Evolutionary conservation across 805 yeast species (phyloP), one percentile per base, ranked within the genome.

Genomic region (Metschnikowia continentalis): DNA sequence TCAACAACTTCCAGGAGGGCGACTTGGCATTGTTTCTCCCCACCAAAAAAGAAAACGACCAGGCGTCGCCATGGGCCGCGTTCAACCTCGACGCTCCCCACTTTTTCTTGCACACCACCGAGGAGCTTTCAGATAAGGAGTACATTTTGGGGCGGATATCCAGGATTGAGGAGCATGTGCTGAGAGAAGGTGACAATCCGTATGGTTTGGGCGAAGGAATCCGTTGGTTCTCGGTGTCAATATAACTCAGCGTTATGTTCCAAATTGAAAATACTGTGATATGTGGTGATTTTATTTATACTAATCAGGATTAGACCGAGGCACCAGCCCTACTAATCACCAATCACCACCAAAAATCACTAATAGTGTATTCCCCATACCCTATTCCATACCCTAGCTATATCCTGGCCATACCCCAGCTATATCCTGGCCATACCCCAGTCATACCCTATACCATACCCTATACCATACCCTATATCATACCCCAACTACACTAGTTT

Each of bases 81-180:
- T 92, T 92, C 71, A 91, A 94, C 57, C 77, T 88, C 50, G 96
- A 92, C 1, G 85, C 89, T 0, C 94, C 95, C 0, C 90, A 91
- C 64, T 90, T 82, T 64, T 85, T 90, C 61, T 70, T 92, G 55
- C 80, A 81, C 47, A 72, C 74, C 43, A 59, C 53, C 35, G 50
- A 47, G 15, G 38, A 45, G 3, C 35, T 49, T 13, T 35, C 55
- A 11, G 42, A 47, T 32, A 80, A 84, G 48, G 97, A 91, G 57
- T 92, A 96, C 92, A 76, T 91, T 61, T 84, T 92, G 33, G 96
- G 88, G 0, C 72, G 86, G 47, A 82, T 91, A 14, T 59, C 72
- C 8, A 68, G 65, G n/a, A 78, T 91, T 43, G 82, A 80, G 51
- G 79, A 80, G 57, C 74, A 75, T 42, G 86, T 84, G 3, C 59